A percentile compares a stretch with the other conserved stretches of the same genome.
phyloP scores from a whole-genome alignment of 2,329 filamentous ascomycete genomes.

The Phialophora expanda region DNA sequence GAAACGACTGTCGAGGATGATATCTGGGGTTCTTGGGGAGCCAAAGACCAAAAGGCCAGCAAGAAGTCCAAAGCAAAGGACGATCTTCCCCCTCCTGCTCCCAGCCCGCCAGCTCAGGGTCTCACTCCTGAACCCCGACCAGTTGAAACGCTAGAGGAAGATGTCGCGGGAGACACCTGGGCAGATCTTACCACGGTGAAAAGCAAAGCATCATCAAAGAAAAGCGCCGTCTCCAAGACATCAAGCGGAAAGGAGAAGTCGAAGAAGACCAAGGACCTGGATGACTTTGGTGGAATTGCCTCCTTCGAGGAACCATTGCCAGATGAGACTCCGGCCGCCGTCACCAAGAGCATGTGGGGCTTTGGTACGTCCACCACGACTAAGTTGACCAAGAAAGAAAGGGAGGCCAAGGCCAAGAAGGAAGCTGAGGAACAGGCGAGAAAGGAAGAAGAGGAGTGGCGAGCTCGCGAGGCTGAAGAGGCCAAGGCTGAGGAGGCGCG shows the following conservation, averaged over 20 bases:
- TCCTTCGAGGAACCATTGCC: conserved; percentile 36
- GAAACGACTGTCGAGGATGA: conserved; percentile 33
- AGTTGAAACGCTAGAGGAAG: conserved; percentile 40
- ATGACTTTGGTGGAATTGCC: conserved; percentile 28
- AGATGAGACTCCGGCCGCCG: conserved; percentile 48
- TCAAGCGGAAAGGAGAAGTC: conserved; percentile 40
- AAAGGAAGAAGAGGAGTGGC: conserved; percentile 42
- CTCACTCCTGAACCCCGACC: conserved; percentile 50
- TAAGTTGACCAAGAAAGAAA: conserved; percentile 52
- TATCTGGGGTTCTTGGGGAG: conserved; percentile 44
- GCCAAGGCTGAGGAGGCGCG: conserved; percentile 40
- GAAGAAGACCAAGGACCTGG: conserved; percentile 36
- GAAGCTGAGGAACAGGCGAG: conserved; percentile 44
- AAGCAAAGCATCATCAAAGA: conserved; percentile 47
- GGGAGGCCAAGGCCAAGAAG: conserved; percentile 53
- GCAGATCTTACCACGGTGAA: conserved; percentile 46
- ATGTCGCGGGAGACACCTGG: conserved; percentile 48
- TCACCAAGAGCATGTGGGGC: conserved; percentile 51
- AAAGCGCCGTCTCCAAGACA: conserved; percentile 45
- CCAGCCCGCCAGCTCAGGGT: conserved; percentile 54
- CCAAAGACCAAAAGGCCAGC: conserved; percentile 51
- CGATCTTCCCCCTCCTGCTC: conserved; percentile 55
- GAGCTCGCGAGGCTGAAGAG: conserved; percentile 42
- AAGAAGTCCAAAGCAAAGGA: conserved; percentile 52
- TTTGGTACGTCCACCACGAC: conserved; percentile 50